Evolutionary conservation across 768 basidiomycete genomes (phyloP), one percentile per base, ranked within the genome.

Genomic region (Lentinula aciculospora): DNA sequence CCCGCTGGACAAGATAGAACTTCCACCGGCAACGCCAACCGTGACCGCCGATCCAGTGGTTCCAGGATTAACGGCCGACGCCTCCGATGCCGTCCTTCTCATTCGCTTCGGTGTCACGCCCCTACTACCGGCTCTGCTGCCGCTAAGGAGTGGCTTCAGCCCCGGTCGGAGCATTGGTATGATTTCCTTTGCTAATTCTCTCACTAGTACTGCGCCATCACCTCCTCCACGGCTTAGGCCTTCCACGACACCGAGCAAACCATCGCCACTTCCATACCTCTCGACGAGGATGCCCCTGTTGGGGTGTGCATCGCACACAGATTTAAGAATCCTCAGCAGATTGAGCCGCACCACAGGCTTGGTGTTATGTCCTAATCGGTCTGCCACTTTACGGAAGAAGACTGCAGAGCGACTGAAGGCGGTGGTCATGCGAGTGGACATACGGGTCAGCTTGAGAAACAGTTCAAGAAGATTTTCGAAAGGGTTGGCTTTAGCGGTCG

Each of bases 391-490:
- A 62, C 84, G 84, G 81, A 96, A 91, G 74, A 99, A 94, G 25
- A 85, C 77, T 3, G 92, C 74, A 3, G 81, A 81, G 60, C 86
- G 87, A 34, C 94, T 83, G 44, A 98, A 81, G 17, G 84, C 83
- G 25, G 92, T 82, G 1, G 91, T 86, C 36, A 98, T 69, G 1
- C 76, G 69, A 0, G 81, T 79, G 0, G 95, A 98, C 7, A 92
- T 71, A 10, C 94, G 89, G 53, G 87, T 84, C 46, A 98, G 89
- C 76, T 97, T 97, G 67, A 95, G 82, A 72, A 94, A 89, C 1
- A 93, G 92, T 53, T 95, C 92, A 7, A 98, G 83, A 23, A 99
- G 73, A 65, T 89, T 92, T 68, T 98, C 96, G 66, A 97, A 94
- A 1, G 87, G 88, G 67, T 91, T 89, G 46, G 92, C 86, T 71